Evolutionary conservation across 495 filamentous ascomycete species (phyloP), one percentile per base, ranked within the genome.

Genomic region (Niebla homalea): DNA sequence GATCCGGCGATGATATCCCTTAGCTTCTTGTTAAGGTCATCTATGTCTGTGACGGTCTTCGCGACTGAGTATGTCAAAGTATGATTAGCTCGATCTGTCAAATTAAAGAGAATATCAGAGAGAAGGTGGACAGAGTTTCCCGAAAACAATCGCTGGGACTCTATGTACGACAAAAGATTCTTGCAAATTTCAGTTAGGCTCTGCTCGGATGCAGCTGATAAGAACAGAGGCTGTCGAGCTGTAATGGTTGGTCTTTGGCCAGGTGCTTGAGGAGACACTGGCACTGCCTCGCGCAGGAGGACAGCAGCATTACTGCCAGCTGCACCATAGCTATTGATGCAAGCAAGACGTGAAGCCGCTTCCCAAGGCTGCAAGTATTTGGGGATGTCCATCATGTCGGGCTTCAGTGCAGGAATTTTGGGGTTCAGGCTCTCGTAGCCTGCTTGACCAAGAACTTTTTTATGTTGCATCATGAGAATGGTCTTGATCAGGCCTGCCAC

Each of bases 291-390:
- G 50, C 0, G 48, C 47, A 73, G 54, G 7, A 77, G 44, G 41
- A 76, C 54, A 0, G 70, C 64, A 25, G 66, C 65, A 53, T 71
- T 77, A 37, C 59, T 66, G 2, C 74, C 73, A 0, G 69, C 63
- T 1, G 72, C 74, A 6, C 74, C 74, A 39, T 77, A 77, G 49
- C 68, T 75, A 52, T 71, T 75, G 54, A 58, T 37, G n/a, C 43
- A 55, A 10, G 22, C 45, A 8, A 19, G 20, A 79, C 10, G 35
- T 0, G 41, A 43, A 18, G 12, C 1, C 0, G 44, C 49, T 4
- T 45, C 20, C 11, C 53, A 47, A 5, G 55, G 39, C 62, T 64
- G 67, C 0, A 32, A 36, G 10, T 38, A 19, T 5, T 60, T 20
- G 7, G 44, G 46, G 0, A 43, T 60, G 0, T 62, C 51, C 8